phyloP scores from a whole-genome alignment of 2,329 filamentous ascomycete species.

The Penicillium glabrum region DNA sequence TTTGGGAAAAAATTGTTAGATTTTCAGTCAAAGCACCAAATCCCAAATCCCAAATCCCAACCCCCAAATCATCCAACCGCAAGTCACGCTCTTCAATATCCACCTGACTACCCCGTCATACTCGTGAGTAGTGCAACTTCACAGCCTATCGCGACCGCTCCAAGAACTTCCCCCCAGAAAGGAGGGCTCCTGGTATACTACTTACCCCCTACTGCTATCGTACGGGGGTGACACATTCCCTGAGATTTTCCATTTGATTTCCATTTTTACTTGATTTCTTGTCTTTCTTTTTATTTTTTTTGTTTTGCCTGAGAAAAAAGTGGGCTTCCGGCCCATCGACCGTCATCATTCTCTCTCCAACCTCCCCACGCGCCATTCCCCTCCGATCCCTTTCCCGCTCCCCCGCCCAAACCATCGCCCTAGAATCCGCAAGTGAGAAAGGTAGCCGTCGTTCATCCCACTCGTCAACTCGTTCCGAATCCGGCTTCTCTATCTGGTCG shows the following conservation, averaged over 20 bases:
- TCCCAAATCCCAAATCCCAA: neutral
- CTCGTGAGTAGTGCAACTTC: neutral
- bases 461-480: conserved; percentile 55
- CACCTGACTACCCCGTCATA: neutral
- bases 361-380: conserved; percentile 70
- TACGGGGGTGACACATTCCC: neutral
- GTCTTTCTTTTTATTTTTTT: neutral
- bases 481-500: conserved; percentile 80
- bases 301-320: neutral
- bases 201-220: neutral
- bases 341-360: conserved; percentile 82
- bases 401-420: conserved; percentile 35
- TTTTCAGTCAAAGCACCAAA: neutral
- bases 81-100: neutral
- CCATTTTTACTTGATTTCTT: neutral
- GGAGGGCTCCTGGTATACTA: neutral
- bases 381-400: conserved; percentile 66
- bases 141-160: neutral
- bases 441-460: conserved; percentile 54
- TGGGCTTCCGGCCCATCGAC: conserved; percentile 70
- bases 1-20: neutral
- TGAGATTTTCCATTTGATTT: neutral
- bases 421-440: conserved; percentile 49
- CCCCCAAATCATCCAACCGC: neutral
- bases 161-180: neutral